Base-by-base conservation (phyloP, 176 grass and related monocot species). In the Phoenix roebelenii region DNA sequence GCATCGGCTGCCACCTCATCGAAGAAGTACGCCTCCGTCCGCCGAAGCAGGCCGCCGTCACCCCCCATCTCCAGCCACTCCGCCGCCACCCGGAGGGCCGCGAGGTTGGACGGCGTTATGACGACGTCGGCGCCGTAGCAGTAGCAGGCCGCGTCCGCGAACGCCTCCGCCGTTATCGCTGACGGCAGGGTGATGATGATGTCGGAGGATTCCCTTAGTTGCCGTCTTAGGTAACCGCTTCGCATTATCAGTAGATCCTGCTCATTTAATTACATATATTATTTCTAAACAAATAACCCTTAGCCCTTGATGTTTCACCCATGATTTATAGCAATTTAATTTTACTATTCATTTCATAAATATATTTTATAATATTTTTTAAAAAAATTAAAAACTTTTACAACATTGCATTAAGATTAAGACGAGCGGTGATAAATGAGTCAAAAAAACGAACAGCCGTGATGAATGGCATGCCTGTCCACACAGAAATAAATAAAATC, bases 1-100 rank as follows among this genome's bases (percentile, higher is more conserved):
- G 77, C 26, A 69, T 89, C 79, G 12, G 76, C 67, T 55, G 87
- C 80, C 26, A 98, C 87, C 54, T 85, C 88, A 48, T 75, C 70
- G 78, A 80, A 85, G 79, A 88, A 98, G 85, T 80, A 98, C 48
- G 80, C 79, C 73, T 89, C 93, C 3, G 79, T 60, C 74, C 50
- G 91, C 51, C 2, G 32, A 54, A 29, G 25, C 23, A n/a, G n/a
- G 50, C 53, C 16, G 54, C 58, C 60, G 61, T 61, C 79, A 20
- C 22, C 55, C 19, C 50, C 64, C 59, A 92, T 63, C 63, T 83
- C 82, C 58, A 98, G 79, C 93, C 93, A 92, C 51, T 77, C 81
- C n/a, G 76, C 76, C 0, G 73, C 79, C 22, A 15, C 87, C 73
- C 79, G 80, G 5, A 71, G 51, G 15, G 60, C 74, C 2, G 79